Evolutionary conservation across 257 asterid species (phyloP), one percentile per base, ranked within the genome.

Genomic region (Lantana camara): DNA sequence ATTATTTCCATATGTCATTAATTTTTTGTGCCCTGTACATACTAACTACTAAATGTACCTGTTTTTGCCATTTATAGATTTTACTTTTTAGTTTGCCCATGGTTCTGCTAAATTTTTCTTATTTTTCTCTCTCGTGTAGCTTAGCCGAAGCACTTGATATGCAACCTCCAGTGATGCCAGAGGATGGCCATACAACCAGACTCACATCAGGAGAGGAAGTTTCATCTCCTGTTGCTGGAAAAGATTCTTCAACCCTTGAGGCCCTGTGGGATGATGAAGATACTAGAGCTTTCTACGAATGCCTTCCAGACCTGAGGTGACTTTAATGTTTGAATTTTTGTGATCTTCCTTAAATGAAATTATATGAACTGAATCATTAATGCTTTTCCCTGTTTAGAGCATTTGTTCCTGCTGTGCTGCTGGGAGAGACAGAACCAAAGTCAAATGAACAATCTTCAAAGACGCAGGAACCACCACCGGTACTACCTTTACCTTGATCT

Each of bases 261-360:
- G 90, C 96, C 48, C 75, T 94, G 32, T 94, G 99, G 99, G 99
- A 94, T 64, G 99, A 94, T 68, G 99, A 94, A 69, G 99, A 94
- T 83, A 94, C 99, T 12, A 84, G 84, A 82, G 79, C 96, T 77
- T 94, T 94, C 89, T 94, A 94, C 1, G 97, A 94, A 77, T 76
- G 88, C 85, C 87, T 94, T 48, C 97, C 97, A 9, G 99, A 94
- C 80, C 95, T 94, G 64, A 90, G 99, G 99, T 90, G 64, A 68
- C 45, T 52, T 75, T 71, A 57, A 57, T 57, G 34, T 11, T 14
- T 66, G 57, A 22, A 64, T 57, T 51, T 15, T 71, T 75, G 30
- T 55, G 48, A 34, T 74, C 64, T 53, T 68, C 58, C 63, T 60
- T 47, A 54, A 45, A 53, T 67, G 24, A 56, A 21, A 55, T 38